Evolutionary conservation across 345 rosid genomes (phyloP).

Genomic region (Eucalyptus cloeziana): DNA sequence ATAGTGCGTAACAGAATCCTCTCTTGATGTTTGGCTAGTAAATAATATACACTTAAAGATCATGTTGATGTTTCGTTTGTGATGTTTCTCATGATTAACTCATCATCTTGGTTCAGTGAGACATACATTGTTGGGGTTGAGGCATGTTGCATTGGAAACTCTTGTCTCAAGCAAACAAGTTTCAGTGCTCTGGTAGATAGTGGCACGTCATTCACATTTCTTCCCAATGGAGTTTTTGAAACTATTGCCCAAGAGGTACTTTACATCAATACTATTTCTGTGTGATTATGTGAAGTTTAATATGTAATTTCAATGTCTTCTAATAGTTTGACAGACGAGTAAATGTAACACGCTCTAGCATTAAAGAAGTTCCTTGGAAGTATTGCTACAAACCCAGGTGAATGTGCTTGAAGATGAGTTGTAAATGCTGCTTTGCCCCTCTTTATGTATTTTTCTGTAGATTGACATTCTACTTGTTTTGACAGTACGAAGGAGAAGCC

Average conservation of each 20-base stretch:
- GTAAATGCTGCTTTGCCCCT: not conserved
- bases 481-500: slow-evolving; percentile 35
- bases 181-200: slow-evolving; percentile 63
- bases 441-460: not conserved
- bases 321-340: slow-evolving; percentile 50
- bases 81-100: not conserved
- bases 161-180: slow-evolving; percentile 47
- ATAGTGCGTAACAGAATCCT: slow-evolving; percentile 22
- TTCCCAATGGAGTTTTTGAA: slow-evolving; percentile 43
- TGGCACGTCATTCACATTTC: slow-evolving; percentile 82
- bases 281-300: not conserved
- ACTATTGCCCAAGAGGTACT: slow-evolving; percentile 50
- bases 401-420: not conserved
- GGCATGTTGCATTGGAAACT: slow-evolving; percentile 53
- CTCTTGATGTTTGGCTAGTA: not conserved
- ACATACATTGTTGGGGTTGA: slow-evolving; percentile 70
- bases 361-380: slow-evolving; percentile 47
- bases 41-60: not conserved
- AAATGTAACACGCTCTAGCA: slow-evolving; percentile 32
- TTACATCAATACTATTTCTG: not conserved
- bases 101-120: slow-evolving; percentile 17
- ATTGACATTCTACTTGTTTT: not conserved
- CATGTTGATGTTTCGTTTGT: not conserved
- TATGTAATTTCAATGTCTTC: not conserved
- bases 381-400: slow-evolving; percentile 81